These are phyloP conservation scores for Moniliophthora roreri DNA, from an alignment of 1,284 basidiomycete genomes.

Conservation along the genomic window DNA sequence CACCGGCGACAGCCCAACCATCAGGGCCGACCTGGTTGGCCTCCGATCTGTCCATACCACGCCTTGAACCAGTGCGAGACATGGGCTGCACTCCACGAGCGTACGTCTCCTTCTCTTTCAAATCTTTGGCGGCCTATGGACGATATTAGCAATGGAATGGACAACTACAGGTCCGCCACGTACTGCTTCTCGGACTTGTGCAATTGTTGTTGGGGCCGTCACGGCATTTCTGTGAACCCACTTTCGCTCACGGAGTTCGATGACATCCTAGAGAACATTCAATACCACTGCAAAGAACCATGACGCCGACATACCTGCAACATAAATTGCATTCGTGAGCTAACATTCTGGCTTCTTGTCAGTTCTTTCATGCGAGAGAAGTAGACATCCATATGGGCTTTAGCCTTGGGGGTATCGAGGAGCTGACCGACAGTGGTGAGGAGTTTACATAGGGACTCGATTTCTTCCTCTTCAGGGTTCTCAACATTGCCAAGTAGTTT, in stretches of 20 bases:
- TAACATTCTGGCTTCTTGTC: slow-evolving; percentile 71
- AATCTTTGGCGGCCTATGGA: slow-evolving; percentile 53
- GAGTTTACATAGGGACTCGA: slow-evolving; percentile 94
- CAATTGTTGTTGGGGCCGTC: slow-evolving; percentile 86
- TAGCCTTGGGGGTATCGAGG: slow-evolving; percentile 81
- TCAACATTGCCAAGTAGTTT: slow-evolving; percentile 91
- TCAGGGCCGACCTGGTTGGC: slow-evolving; percentile 58
- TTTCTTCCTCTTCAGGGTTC: slow-evolving; percentile 96
- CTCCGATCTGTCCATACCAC: slow-evolving; percentile 77
- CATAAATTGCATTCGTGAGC: slow-evolving; percentile 94
- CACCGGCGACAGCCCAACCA: slow-evolving; percentile 85
- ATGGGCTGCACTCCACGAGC: slow-evolving; percentile 42
- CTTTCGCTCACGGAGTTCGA: slow-evolving; percentile 83
- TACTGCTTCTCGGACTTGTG: slow-evolving; percentile 87
- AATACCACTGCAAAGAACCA: slow-evolving; percentile 6
- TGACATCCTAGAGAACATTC: slow-evolving; percentile 64
- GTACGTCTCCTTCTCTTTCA: slow-evolving; percentile 68
- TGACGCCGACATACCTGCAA: slow-evolving; percentile 64
- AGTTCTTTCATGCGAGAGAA: slow-evolving; percentile 89
- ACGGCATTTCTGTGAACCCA: slow-evolving; percentile 79
- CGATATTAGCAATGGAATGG: slow-evolving; percentile 9
- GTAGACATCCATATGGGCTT: slow-evolving; percentile 89
- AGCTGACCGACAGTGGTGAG: slow-evolving; percentile 85
- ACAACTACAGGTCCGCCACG: slow-evolving; percentile 26
- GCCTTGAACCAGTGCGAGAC: slow-evolving; percentile 76